phyloP scores from a whole-genome alignment of 1,284 basidiomycete species.

The Macrocystidia cucumis region DNA sequence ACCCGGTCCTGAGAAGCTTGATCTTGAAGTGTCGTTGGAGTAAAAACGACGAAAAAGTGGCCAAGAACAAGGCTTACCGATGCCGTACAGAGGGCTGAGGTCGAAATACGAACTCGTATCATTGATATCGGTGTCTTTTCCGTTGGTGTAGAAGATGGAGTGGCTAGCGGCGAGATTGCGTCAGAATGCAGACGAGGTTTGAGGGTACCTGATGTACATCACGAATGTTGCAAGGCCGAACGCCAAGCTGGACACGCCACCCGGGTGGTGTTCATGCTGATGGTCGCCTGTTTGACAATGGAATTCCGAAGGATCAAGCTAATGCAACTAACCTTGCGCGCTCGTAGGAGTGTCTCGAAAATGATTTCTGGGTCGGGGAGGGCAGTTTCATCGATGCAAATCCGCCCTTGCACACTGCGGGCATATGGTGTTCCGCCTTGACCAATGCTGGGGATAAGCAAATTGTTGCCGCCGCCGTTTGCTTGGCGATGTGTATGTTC shows the following conservation, averaged over 20 bases:
- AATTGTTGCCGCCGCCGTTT: slow-evolving; percentile 1
- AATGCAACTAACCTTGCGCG: background rate
- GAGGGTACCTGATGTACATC: no score
- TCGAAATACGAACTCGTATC: slow-evolving; percentile 44
- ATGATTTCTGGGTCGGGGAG: slow-evolving; percentile 2
- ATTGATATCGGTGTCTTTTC: slow-evolving; percentile 29
- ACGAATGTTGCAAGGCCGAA: background rate
- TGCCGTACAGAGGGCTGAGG: slow-evolving; percentile 25
- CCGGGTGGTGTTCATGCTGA: background rate
- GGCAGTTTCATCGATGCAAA: background rate
- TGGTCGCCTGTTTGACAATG: no score
- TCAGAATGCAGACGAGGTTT: no score
- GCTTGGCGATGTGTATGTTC: background rate
- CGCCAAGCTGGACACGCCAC: background rate
- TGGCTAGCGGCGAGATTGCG: no score
- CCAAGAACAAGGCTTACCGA: slow-evolving; percentile 15
- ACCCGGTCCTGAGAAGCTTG: no score
- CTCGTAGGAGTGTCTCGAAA: slow-evolving; percentile 1
- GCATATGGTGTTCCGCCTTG: slow-evolving; percentile 1
- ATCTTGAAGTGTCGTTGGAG: no score
- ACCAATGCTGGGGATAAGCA: background rate
- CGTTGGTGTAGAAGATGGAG: slow-evolving; percentile 8
- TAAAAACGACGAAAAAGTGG: no score
- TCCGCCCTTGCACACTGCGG: background rate
- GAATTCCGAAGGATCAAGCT: background rate